phyloP scores from a whole-genome alignment of 345 rosid genomes.

The Aethionema arabicum region DNA sequence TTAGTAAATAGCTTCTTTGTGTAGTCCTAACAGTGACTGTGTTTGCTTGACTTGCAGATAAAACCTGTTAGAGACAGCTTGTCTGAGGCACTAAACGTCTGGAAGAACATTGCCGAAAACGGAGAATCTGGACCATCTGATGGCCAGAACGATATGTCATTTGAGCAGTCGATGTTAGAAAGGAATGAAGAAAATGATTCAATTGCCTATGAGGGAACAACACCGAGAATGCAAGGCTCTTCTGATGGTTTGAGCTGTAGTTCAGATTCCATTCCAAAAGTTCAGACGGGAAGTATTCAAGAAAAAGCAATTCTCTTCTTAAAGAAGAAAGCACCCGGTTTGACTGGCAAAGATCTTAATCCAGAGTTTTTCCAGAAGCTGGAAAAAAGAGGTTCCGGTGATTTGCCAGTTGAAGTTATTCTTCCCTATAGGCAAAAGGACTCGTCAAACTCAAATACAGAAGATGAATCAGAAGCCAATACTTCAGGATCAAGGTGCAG shows the following conservation, averaged over 20 bases:
- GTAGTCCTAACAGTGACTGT: background rate
- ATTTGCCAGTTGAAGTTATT: constrained; percentile 85
- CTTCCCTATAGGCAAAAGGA: constrained; percentile 62
- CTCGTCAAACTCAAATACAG: constrained; percentile 58
- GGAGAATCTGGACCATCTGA: constrained; percentile 52
- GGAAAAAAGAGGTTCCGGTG: constrained; percentile 61
- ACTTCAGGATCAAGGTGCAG: constrained; percentile 49
- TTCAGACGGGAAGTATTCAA: constrained; percentile 50
- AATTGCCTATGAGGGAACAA: constrained; percentile 39
- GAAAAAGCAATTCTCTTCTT: constrained; percentile 76
- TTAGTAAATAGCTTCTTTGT: constrained; percentile 4
- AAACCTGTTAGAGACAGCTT: constrained; percentile 94
- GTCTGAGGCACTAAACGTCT: constrained; percentile 80
- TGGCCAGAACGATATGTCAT: constrained; percentile 57
- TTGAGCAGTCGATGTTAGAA: constrained; percentile 47
- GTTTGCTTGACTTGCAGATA: constrained; percentile 55
- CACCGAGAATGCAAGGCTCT: constrained; percentile 47
- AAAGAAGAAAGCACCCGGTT: constrained; percentile 72
- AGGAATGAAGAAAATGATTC: constrained; percentile 42
- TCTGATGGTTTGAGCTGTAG: constrained; percentile 48
- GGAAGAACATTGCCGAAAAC: constrained; percentile 85
- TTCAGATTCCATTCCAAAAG: constrained; percentile 52
- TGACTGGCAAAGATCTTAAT: constrained; percentile 81
- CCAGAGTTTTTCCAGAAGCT: constrained; percentile 93
- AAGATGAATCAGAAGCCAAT: constrained; percentile 55